phyloP scores from a whole-genome alignment of 2,329 filamentous ascomycete genomes.

The Capronia epimyces region DNA sequence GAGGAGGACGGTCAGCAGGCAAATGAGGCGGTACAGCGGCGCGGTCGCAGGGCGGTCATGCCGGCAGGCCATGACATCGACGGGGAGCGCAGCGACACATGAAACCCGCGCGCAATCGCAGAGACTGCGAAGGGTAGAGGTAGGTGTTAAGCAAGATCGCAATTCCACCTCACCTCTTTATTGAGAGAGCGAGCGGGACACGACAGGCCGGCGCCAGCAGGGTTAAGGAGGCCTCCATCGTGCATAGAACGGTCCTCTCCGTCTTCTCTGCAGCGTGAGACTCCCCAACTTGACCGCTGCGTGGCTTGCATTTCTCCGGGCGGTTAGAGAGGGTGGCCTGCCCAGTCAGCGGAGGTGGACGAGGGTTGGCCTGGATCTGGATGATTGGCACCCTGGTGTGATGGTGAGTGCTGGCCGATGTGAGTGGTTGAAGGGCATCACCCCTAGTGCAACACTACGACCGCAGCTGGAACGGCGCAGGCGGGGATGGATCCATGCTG shows the following conservation, averaged over 20 bases:
- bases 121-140: constrained; percentile 9
- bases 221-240: too few species aligned
- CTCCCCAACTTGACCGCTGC: background rate
- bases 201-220: background rate
- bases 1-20: constrained; percentile 17
- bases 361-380: constrained; percentile 6
- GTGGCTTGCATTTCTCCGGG: constrained; percentile 18
- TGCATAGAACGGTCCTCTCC: too few species aligned
- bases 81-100: constrained; percentile 24
- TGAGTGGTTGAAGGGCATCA: constrained; percentile 14
- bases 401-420: constrained; percentile 4
- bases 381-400: constrained; percentile 22
- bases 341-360: constrained; percentile 20
- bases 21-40: constrained; percentile 6
- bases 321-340: constrained; percentile 19
- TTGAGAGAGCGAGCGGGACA: background rate
- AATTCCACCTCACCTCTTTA: constrained; percentile 7
- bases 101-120: constrained; percentile 16
- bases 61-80: constrained; percentile 24
- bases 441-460: background rate
- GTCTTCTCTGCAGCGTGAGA: background rate
- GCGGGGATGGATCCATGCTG: background rate
- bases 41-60: constrained; percentile 26
- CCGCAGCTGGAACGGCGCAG: background rate
- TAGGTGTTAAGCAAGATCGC: constrained; percentile 1